Evolutionary conservation across 176 grass and related monocot genomes (phyloP), one percentile per base, ranked within the genome.

Genomic region (Phoenix roebelenii): DNA sequence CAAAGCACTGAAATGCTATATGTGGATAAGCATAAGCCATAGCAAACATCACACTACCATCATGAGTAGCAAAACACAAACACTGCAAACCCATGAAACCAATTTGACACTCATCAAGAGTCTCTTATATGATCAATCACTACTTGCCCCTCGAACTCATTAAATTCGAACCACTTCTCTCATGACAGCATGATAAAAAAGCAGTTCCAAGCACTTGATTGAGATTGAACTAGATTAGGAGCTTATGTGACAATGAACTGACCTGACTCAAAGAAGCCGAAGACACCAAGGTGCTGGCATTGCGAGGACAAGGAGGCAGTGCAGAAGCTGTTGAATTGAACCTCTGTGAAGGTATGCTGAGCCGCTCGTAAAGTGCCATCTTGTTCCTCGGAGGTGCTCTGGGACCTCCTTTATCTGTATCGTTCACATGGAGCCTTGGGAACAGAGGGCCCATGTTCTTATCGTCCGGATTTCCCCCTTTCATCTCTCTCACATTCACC

Each of bases 301-400:
- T 69, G 25, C 72, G 76, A 18, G 59, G 58, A 12, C 59, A 77
- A 20, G 68, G 64, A 20, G 73, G 52, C 16, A 60, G 35, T 9
- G 39, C 19, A 16, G 70, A 59, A 23, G 50, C 51, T n/a, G 15
- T 25, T 0, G 75, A 64, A 63, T 49, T 70, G 64, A 82, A 74
- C 19, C 80, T 80, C 35, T 83, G 70, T 20, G 93, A 85, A 12
- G 93, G 81, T 16, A 89, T 77, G 54, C 79, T 98, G 61, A 98
- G 74, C 76, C 89, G 93, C 64, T 98, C 93, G 55, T 98, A 98
- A 44, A 98, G 84, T 5, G 93, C 87, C 93, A 98, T 98, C 81
- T 98, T 98, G 76, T 98, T 98, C 69, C 93, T 68, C 19, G 93
- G 93, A 30, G 93, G 93, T 14, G 87, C 79, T 17, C 93, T 78